Conservation (phyloP, 495 filamentous ascomycete species). For the Pseudoneurospora amorphoporcata region DNA sequence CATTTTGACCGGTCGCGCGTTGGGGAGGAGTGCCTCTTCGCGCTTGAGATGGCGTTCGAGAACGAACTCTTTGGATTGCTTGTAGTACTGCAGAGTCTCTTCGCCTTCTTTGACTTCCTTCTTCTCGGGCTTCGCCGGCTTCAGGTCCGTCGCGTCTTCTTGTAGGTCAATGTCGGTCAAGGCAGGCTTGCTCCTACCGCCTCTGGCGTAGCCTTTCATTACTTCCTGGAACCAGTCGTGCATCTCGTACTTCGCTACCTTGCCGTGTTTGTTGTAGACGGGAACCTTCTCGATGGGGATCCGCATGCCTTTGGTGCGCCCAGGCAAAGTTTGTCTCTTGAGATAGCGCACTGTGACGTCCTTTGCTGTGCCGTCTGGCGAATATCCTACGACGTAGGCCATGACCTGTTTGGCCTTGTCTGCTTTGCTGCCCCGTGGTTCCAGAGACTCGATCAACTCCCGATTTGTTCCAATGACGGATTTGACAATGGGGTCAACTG, state of each 20-base stretch:
- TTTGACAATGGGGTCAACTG: conserved; percentile 66
- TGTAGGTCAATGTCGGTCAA: conserved; percentile 60
- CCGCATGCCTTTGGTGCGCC: conserved; percentile 81
- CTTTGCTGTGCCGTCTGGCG: conserved; percentile 78
- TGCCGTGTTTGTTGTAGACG: conserved; percentile 59
- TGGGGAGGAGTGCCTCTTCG: conserved; percentile 76
- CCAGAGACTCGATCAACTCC: conserved; percentile 65
- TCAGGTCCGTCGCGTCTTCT: conserved; percentile 68
- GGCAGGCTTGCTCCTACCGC: conserved; percentile 32
- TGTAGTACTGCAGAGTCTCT: conserved; percentile 76
- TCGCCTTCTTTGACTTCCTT: conserved; percentile 63
- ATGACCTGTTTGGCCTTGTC: conserved; percentile 83
- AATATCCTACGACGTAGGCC: conserved; percentile 82
- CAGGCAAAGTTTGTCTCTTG: conserved; percentile 70
- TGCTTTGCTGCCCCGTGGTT: conserved; percentile 70
- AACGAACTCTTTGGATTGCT: conserved; percentile 73
- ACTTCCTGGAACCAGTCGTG: conserved; percentile 79
- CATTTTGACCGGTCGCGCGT: conserved; percentile 57
- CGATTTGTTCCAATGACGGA: conserved; percentile 55
- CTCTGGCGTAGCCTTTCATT: conserved; percentile 63
- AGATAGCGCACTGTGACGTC: conserved; percentile 93
- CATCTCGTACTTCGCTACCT: conserved; percentile 57
- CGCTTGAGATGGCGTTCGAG: conserved; percentile 81
- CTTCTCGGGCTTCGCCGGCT: conserved; percentile 57
- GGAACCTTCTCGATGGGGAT: conserved; percentile 69